phyloP scores from a whole-genome alignment of 2,329 filamentous ascomycete genomes.

The Aspergillus melleus region DNA sequence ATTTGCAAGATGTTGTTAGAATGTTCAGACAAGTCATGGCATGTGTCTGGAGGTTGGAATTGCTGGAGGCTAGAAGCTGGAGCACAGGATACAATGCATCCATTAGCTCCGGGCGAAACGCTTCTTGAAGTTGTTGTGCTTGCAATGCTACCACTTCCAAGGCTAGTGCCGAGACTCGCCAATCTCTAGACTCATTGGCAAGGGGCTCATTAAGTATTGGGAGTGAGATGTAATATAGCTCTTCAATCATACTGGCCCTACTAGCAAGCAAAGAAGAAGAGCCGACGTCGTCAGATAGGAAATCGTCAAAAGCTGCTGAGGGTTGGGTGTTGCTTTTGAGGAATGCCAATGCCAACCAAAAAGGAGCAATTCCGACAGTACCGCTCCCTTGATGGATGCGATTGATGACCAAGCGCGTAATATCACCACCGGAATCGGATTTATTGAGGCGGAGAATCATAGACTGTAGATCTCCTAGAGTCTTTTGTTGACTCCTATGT shows the following conservation, averaged over 20 bases:
- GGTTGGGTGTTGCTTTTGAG: constrained; percentile 58
- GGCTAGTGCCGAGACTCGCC: constrained; percentile 74
- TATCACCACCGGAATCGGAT: constrained; percentile 45
- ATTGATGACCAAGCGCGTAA: constrained; percentile 67
- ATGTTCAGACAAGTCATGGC: constrained; percentile 81
- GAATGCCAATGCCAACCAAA: constrained; percentile 78
- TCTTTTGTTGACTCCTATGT: constrained; percentile 66
- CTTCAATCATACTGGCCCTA: constrained; percentile 42
- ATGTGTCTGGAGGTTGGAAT: constrained; percentile 69
- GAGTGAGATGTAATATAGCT: constrained; percentile 46
- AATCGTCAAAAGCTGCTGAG: constrained; percentile 61
- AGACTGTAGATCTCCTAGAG: constrained; percentile 61
- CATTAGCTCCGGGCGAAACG: constrained; percentile 82
- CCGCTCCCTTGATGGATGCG: constrained; percentile 60
- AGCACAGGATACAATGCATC: constrained; percentile 91
- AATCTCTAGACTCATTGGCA: constrained; percentile 54
- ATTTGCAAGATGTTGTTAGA: constrained; percentile 73
- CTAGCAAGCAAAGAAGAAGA: constrained; percentile 22
- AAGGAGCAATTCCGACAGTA: constrained; percentile 64
- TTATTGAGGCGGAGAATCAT: constrained; percentile 58
- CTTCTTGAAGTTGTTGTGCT: constrained; percentile 63
- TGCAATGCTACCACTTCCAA: constrained; percentile 78
- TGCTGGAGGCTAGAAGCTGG: constrained; percentile 76
- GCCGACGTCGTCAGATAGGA: constrained; percentile 55
- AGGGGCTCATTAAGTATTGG: constrained; percentile 40